Evolutionary conservation across 225 moss, liverwort and hornwort genomes (phyloP).

Genomic region (Neckera pumila): DNA sequence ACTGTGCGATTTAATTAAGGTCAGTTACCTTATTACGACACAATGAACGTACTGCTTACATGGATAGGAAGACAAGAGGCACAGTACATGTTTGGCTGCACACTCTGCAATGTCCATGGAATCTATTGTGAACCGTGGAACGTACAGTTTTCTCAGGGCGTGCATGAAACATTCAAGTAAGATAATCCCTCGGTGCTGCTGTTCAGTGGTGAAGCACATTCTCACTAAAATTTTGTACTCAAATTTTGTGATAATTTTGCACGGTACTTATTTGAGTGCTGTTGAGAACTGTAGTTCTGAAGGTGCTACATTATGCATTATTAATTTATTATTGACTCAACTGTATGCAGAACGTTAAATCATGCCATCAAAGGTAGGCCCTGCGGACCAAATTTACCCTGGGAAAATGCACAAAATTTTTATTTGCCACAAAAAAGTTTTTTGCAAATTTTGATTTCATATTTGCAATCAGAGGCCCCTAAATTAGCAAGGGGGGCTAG

Average conservation of each 20-base stretch:
- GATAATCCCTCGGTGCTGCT: not conserved
- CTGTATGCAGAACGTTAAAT: too few species aligned
- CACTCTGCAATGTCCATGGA: not conserved
- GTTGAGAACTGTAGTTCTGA: not conserved
- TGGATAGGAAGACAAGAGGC: not conserved
- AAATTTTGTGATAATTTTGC: not conserved
- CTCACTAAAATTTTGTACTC: not conserved
- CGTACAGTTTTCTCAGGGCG: not conserved
- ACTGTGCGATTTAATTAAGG: too few species aligned
- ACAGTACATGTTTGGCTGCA: not conserved
- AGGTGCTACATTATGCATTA: not conserved
- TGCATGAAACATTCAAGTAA: not conserved
- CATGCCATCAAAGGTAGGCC: too few species aligned
- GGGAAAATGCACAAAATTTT: too few species aligned
- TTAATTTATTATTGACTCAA: not conserved
- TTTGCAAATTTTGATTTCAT: too few species aligned
- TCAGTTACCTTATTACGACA: too few species aligned
- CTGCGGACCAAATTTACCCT: too few species aligned
- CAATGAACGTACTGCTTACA: not conserved
- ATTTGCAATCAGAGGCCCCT: too few species aligned
- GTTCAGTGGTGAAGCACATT: not conserved
- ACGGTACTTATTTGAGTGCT: not conserved
- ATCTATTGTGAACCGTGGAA: not conserved
- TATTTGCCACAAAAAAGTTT: too few species aligned
- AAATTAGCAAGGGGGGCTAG: too few species aligned